These are phyloP conservation scores for Phytophthora uliginosa DNA, from an alignment of 352 stramenopile species.

Conservation along the genomic window DNA sequence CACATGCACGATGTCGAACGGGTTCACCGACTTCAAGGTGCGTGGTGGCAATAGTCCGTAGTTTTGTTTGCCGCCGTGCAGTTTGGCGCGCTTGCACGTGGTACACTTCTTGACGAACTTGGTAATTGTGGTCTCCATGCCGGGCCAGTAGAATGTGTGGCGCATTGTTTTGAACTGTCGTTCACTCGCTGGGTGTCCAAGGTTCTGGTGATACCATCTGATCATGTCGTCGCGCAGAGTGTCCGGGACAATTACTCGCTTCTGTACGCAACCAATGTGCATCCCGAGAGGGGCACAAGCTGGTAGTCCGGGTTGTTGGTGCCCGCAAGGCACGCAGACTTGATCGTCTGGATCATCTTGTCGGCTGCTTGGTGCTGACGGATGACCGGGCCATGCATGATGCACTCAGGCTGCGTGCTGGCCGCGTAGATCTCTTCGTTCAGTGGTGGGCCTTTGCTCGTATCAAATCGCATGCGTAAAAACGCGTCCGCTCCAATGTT, in stretches of 20 bases:
- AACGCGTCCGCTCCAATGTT: neutral
- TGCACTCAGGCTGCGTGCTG: neutral
- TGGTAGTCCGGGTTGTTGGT: conserved; percentile 5
- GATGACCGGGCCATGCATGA: conserved; percentile 1
- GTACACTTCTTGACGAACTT: neutral
- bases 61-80: neutral
- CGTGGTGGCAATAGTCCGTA: neutral
- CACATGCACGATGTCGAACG: no score
- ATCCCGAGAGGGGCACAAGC: neutral
- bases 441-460: neutral
- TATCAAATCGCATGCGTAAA: conserved; percentile 1
- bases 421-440: neutral
- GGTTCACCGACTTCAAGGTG: no score
- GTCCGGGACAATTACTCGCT: conserved; percentile 6
- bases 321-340: neutral
- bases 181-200: no score
- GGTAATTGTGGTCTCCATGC: neutral
- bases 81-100: neutral
- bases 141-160: neutral
- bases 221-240: no score
- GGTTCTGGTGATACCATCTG: conserved; percentile 10
- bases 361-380: conserved; percentile 3
- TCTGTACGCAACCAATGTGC: neutral
- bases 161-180: neutral
- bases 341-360: neutral